phyloP scores from a whole-genome alignment of 1,284 basidiomycete species.

The Leccinum insolens region DNA sequence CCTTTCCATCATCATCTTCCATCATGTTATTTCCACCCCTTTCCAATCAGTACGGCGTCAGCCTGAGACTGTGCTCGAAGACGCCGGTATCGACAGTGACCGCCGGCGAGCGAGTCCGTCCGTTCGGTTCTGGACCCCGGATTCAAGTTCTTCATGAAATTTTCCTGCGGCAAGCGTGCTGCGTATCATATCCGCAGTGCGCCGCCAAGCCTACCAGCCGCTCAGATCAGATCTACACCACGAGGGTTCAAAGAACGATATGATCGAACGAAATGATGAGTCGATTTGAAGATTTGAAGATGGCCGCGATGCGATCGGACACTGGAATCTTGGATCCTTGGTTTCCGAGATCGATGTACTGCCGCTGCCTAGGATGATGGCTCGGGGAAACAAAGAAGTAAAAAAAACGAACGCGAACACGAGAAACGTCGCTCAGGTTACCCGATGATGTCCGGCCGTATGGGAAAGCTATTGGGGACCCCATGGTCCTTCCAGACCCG shows the following conservation, averaged over 20 bases:
- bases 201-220: background rate
- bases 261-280: background rate
- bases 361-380: background rate
- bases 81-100: conserved; percentile 1
- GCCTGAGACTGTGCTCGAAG: background rate
- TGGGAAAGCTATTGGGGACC: background rate
- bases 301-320: background rate
- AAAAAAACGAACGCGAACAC: background rate
- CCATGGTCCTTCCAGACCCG: background rate
- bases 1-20: background rate
- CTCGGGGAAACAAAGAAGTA: background rate
- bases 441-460: background rate
- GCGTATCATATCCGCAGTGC: background rate
- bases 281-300: background rate
- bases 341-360: background rate
- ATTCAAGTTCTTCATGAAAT: conserved; percentile 1
- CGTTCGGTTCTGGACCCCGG: background rate
- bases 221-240: background rate
- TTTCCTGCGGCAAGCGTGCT: background rate
- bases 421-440: background rate
- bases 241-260: background rate
- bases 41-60: background rate
- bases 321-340: background rate
- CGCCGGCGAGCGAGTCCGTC: background rate
- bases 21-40: background rate